A percentile compares a stretch with the other conserved stretches of the same genome.
These are phyloP conservation scores for Fusarium sp. DNA, from an alignment of 2,329 filamentous ascomycete species.

Conservation along the genomic window DNA sequence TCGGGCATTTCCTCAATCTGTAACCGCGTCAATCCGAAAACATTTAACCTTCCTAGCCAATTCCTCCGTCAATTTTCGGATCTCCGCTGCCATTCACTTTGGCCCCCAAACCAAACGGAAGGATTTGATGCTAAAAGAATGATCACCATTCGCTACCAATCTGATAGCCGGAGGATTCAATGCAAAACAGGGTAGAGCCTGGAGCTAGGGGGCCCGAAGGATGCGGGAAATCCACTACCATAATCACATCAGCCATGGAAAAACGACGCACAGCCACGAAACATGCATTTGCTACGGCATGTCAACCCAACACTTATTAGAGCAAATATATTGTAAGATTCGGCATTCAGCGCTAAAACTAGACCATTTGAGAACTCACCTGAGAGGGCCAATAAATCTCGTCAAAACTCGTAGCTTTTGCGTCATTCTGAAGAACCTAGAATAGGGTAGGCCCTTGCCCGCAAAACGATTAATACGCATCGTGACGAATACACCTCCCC, in stretches of 20 bases:
- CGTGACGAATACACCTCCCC: background rate
- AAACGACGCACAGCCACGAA: background rate
- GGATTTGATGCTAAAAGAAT: background rate
- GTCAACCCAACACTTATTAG: background rate
- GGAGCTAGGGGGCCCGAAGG: background rate
- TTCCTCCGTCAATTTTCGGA: background rate
- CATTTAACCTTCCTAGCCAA: background rate
- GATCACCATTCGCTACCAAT: background rate
- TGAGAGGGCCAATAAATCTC: rapidly evolving
- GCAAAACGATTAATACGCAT: background rate
- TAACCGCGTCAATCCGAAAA: background rate
- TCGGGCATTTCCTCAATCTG: background rate
- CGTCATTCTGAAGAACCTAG: background rate
- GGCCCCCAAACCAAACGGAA: background rate
- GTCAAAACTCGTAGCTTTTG: background rate
- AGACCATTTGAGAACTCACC: background rate
- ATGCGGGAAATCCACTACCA: background rate
- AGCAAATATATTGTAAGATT: background rate
- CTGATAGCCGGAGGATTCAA: background rate
- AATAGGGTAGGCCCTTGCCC: background rate
- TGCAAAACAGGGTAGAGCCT: background rate
- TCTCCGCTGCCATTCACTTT: background rate
- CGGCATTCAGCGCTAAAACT: background rate
- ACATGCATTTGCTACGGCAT: background rate
- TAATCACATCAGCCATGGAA: background rate